These are phyloP conservation scores for Phialophora macrospora DNA, from an alignment of 2,329 filamentous ascomycete species.

Conservation along the genomic window DNA sequence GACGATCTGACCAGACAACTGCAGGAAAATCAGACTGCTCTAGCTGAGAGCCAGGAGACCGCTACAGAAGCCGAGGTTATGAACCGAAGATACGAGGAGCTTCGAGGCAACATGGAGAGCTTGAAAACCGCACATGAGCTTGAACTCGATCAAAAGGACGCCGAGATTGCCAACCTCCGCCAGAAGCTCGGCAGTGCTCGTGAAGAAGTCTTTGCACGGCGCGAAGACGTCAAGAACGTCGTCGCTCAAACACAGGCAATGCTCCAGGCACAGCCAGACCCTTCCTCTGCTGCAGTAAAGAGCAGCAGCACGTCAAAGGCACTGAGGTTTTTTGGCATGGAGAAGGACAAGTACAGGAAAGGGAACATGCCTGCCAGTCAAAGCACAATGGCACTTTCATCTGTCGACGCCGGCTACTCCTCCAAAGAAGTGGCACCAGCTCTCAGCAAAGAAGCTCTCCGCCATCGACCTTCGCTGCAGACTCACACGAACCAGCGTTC, in stretches of 20 bases:
- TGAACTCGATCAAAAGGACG: slow-evolving; percentile 31
- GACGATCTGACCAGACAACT: slow-evolving; percentile 21
- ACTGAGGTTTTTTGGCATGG: slow-evolving; percentile 33
- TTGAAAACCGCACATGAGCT: slow-evolving; percentile 28
- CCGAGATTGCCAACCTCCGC: slow-evolving; percentile 29
- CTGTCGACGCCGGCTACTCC: slow-evolving; percentile 22
- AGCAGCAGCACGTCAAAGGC: slow-evolving; percentile 31
- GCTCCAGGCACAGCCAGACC: slow-evolving; percentile 7
- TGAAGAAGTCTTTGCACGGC: slow-evolving; percentile 32
- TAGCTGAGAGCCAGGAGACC: slow-evolving; percentile 13
- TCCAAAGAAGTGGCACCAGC: slow-evolving; percentile 28
- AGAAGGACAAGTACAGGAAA: slow-evolving; percentile 27
- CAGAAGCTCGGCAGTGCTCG: slow-evolving; percentile 34
- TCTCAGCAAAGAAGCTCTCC: slow-evolving; percentile 12
- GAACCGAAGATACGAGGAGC: slow-evolving; percentile 29
- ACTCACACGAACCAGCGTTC: slow-evolving; percentile 12
- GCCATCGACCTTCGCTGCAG: slow-evolving; percentile 16
- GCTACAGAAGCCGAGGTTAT: slow-evolving; percentile 17
- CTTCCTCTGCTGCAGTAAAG: slow-evolving; percentile 13
- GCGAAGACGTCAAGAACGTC: slow-evolving; percentile 34
- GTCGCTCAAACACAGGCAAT: slow-evolving; percentile 24
- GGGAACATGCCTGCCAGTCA: slow-evolving; percentile 24
- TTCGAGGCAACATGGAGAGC: slow-evolving; percentile 28
- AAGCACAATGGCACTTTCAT: slow-evolving; percentile 27
- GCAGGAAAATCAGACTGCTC: slow-evolving; percentile 16